Conservation (phyloP, 116 monocot species). For the Papilionanthe hybrid region DNA sequence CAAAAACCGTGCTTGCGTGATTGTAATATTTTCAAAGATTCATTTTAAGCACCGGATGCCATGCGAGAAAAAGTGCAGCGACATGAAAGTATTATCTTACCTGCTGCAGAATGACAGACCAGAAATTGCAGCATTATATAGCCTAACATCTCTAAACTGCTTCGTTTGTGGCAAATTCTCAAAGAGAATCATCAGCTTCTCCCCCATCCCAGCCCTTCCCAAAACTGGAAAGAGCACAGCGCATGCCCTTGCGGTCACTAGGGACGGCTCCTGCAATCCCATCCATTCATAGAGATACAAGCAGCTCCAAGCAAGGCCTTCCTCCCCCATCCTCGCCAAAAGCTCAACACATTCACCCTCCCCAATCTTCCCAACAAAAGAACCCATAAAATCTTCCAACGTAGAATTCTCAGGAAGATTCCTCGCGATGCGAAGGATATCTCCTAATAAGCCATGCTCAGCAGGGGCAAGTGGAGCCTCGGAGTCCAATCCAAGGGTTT, state of each 20-base stretch:
- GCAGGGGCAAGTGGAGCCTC: not conserved
- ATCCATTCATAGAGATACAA: constrained; percentile 88
- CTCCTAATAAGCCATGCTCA: constrained; percentile 23
- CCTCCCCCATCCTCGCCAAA: constrained; percentile 62
- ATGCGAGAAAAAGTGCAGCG: not conserved
- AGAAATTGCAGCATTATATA: constrained; percentile 86
- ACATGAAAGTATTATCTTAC: constrained; percentile 26
- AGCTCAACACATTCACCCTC: constrained; percentile 75
- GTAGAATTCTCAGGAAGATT: constrained; percentile 50
- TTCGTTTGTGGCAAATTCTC: constrained; percentile 51
- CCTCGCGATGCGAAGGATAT: constrained; percentile 55
- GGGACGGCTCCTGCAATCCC: constrained; percentile 54
- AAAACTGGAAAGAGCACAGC: constrained; percentile 56
- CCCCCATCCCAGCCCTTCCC: constrained; percentile 61
- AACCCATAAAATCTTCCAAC: constrained; percentile 48
- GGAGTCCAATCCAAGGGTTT: constrained; percentile 8
- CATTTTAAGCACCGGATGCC: not conserved
- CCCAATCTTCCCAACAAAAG: constrained; percentile 44
- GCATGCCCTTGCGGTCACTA: constrained; percentile 47
- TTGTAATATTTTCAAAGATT: not conserved
- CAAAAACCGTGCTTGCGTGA: not conserved
- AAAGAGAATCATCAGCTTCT: constrained; percentile 64
- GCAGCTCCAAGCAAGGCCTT: constrained; percentile 42
- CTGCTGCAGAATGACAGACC: constrained; percentile 58
- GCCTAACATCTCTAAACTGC: constrained; percentile 55